A percentile compares a stretch with the other conserved stretches of the same genome.
Conservation (phyloP, 805 yeast species). For the Sugiyamaella floridensis region DNA sequence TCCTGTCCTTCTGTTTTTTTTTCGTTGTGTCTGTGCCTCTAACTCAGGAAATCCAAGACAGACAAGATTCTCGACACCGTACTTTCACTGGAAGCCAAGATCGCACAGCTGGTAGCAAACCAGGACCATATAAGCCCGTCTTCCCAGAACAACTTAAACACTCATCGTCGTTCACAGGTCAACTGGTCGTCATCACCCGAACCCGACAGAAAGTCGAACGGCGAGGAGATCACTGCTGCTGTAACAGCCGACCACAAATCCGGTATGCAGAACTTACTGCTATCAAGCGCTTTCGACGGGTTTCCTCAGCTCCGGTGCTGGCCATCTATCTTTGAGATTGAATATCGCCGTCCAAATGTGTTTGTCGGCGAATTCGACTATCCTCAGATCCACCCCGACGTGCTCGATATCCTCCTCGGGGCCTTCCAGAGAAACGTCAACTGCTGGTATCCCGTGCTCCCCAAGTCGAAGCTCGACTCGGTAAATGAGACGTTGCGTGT, state of each 20-base stretch:
- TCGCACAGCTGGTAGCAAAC: not conserved
- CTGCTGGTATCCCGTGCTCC: constrained; percentile 12
- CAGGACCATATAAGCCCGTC: not conserved
- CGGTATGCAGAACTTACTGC: constrained; percentile 8
- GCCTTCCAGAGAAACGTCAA: constrained; percentile 11
- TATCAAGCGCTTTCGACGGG: constrained; percentile 3
- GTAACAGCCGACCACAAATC: constrained; percentile 7
- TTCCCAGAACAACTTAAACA: not conserved
- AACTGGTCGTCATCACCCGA: not conserved
- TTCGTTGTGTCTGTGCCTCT: not conserved
- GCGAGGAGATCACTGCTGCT: constrained; percentile 5
- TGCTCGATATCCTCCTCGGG: not conserved
- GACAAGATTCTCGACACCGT: constrained; percentile 7
- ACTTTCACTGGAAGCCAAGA: constrained; percentile 2
- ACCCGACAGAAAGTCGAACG: not conserved
- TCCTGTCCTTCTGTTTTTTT: too few relatives aligned
- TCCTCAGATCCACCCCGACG: not conserved
- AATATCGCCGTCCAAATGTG: constrained; percentile 5
- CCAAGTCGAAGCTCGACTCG: constrained; percentile 1
- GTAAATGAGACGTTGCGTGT: not conserved
- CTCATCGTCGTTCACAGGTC: not conserved
- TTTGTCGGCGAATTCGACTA: not conserved
- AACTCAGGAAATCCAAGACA: constrained; percentile 8
- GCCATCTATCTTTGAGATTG: constrained; percentile 5
- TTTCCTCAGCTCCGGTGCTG: constrained; percentile 3